These are phyloP conservation scores for Coemansia sp. DNA, from an alignment of 192 early-diverging fungal species.

Conservation along the genomic window DNA sequence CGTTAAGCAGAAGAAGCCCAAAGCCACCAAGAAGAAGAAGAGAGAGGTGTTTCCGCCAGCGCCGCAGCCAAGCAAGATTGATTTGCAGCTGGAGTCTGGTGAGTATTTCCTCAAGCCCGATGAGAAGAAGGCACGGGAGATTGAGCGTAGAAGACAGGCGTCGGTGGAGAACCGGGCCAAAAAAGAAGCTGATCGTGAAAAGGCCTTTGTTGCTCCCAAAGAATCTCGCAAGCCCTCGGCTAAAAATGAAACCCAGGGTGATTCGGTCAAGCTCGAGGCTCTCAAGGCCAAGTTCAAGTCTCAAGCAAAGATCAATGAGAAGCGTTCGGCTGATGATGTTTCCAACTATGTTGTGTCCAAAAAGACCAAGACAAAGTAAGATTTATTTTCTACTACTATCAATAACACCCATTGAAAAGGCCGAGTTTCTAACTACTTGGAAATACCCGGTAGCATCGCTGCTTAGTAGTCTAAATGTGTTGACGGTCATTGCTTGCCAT, in stretches of 20 bases:
- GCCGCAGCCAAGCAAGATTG: conserved; percentile 81
- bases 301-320: conserved; percentile 23
- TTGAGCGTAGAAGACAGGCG: conserved; percentile 62
- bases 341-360: conserved; percentile 25
- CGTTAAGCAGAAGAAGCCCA: conserved; percentile 64
- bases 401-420: conserved; percentile 42
- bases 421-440: conserved; percentile 34
- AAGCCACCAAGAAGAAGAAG: conserved; percentile 66
- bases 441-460: conserved; percentile 19
- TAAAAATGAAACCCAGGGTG: conserved; percentile 5
- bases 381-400: conserved; percentile 16
- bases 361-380: conserved; percentile 11
- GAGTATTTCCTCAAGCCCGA: conserved; percentile 90
- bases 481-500: conserved; percentile 46
- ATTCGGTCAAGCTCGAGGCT: conserved; percentile 42
- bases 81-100: conserved; percentile 89
- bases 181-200: conserved; percentile 68
- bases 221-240: conserved; percentile 41
- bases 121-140: conserved; percentile 62
- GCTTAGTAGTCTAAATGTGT: conserved; percentile 20
- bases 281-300: conserved; percentile 51
- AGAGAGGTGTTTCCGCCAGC: conserved; percentile 85
- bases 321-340: conserved; percentile 19
- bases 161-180: conserved; percentile 68
- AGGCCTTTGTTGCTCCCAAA: conserved; percentile 79